Percentiles rank a stretch among this genome's conserved stretches.
Evolutionary conservation across 768 basidiomycete species (phyloP).

Genomic region (Boletus sp.): DNA sequence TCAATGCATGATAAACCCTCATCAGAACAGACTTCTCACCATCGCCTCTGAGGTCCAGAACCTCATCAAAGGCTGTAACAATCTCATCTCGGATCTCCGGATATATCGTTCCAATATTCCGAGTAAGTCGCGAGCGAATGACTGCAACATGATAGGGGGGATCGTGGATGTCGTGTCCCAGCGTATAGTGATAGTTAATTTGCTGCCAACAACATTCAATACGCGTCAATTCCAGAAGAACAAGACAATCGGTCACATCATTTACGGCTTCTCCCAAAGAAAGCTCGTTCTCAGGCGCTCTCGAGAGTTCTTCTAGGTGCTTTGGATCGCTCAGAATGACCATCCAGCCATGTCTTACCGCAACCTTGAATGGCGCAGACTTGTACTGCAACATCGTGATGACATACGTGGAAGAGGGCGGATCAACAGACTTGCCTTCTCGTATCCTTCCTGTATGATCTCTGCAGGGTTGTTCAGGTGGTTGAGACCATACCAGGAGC

Average conservation of each 20-base stretch:
- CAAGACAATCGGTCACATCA: constrained; percentile 31
- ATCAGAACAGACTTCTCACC: constrained; percentile 4
- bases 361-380: background rate
- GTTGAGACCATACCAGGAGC: background rate
- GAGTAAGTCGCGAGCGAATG: constrained; percentile 31
- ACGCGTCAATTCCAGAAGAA: no score
- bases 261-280: constrained; percentile 31
- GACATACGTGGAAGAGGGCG: background rate
- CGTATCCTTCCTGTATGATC: constrained; percentile 33
- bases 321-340: constrained; percentile 34
- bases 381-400: background rate
- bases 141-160: constrained; percentile 30
- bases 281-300: constrained; percentile 33
- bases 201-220: constrained; percentile 23
- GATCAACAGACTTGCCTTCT: constrained; percentile 19
- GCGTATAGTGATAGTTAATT: constrained; percentile 35
- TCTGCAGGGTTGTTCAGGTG: constrained; percentile 9
- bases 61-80: constrained; percentile 36
- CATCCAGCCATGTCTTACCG: constrained; percentile 30
- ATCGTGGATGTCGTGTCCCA: constrained; percentile 31
- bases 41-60: constrained; percentile 23
- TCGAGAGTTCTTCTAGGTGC: constrained; percentile 40
- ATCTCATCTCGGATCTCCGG: constrained; percentile 47
- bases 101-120: constrained; percentile 39
- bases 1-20: background rate